These are phyloP conservation scores for Bipolaris oryzae DNA, from an alignment of 2,329 filamentous ascomycete species.

Conservation along the genomic window DNA sequence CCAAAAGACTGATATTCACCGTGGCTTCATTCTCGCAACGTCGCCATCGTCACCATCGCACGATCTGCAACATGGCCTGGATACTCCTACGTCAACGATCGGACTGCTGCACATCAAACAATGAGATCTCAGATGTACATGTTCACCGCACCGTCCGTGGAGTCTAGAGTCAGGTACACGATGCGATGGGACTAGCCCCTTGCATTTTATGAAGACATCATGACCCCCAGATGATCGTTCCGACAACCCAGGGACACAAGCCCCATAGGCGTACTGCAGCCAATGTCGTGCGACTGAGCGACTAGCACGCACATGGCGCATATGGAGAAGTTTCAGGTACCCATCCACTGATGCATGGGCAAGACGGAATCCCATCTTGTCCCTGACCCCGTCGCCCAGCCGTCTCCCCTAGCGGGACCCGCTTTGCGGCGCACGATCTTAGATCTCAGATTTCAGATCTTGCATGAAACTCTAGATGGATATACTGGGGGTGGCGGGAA, in stretches of 20 bases:
- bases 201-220: conserved; percentile 8
- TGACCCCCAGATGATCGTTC: background rate
- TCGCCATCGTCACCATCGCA: background rate
- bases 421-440: conserved; percentile 4
- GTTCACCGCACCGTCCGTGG: background rate
- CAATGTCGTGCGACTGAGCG: background rate
- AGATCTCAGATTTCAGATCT: conserved; percentile 10
- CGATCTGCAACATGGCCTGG: conserved; percentile 1
- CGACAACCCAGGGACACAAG: background rate
- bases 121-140: background rate
- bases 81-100: conserved; percentile 18
- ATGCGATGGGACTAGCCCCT: conserved; percentile 2
- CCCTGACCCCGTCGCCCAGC: background rate
- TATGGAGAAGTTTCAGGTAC: conserved; percentile 11
- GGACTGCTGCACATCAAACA: background rate
- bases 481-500: background rate
- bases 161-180: background rate
- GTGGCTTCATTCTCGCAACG: background rate
- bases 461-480: conserved; percentile 8
- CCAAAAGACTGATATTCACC: background rate
- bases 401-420: background rate
- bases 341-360: background rate
- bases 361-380: conserved; percentile 8
- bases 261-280: background rate
- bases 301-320: background rate